These are phyloP conservation scores for Pyrrhoderma noxium DNA, from an alignment of 1,284 basidiomycete species.

Conservation along the genomic window DNA sequence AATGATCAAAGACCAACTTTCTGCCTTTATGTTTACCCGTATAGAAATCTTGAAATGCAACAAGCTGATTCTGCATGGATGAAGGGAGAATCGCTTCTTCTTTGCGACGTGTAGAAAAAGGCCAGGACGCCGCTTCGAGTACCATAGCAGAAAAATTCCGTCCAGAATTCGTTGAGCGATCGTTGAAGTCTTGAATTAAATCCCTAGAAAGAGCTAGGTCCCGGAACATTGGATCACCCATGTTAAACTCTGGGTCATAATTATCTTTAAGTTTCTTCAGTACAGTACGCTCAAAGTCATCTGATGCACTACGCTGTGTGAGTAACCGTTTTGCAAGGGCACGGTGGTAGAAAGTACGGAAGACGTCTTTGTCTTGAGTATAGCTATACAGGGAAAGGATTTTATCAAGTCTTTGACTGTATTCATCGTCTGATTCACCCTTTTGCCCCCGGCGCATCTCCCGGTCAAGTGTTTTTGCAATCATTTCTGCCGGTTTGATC, in stretches of 20 bases:
- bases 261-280: slow-evolving; percentile 83
- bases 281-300: slow-evolving; percentile 88
- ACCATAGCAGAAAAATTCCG: slow-evolving; percentile 54
- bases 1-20: slow-evolving; percentile 76
- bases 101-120: slow-evolving; percentile 47
- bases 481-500: slow-evolving; percentile 90
- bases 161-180: slow-evolving; percentile 16
- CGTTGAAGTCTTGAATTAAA: slow-evolving; percentile 52
- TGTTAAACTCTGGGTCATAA: slow-evolving; percentile 83
- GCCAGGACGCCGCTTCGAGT: slow-evolving; percentile 71
- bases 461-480: slow-evolving; percentile 85
- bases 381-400: slow-evolving; percentile 81
- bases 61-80: slow-evolving; percentile 60
- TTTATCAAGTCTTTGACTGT: slow-evolving; percentile 65
- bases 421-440: slow-evolving; percentile 60
- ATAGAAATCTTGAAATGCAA: slow-evolving; percentile 63
- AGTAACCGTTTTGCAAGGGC: slow-evolving; percentile 85
- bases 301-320: slow-evolving; percentile 79
- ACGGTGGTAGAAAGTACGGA: slow-evolving; percentile 91
- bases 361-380: slow-evolving; percentile 75
- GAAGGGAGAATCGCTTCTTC: slow-evolving; percentile 45
- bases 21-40: slow-evolving; percentile 66
- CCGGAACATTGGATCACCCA: slow-evolving; percentile 88
- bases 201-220: slow-evolving; percentile 74
- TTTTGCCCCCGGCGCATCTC: slow-evolving; percentile 84